phyloP scores from a whole-genome alignment of 768 basidiomycete genomes.

The Pisolithus sp. region DNA sequence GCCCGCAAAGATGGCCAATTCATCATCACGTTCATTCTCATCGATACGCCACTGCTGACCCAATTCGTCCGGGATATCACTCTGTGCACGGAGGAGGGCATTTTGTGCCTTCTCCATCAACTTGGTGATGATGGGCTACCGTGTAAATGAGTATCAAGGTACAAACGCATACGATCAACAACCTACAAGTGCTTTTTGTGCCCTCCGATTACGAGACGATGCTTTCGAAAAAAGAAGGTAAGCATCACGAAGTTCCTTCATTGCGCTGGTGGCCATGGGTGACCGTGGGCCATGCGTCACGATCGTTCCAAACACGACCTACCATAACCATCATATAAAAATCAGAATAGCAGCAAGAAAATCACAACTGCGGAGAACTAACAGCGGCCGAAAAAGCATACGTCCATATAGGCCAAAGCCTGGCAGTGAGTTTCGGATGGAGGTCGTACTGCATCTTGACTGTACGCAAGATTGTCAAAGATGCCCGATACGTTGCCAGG shows the following conservation, averaged over 20 bases:
- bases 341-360: not conserved
- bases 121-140: slow-evolving; percentile 52
- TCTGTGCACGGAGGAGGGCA: slow-evolving; percentile 40
- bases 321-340: slow-evolving; percentile 4
- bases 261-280: slow-evolving; percentile 58
- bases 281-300: slow-evolving; percentile 69
- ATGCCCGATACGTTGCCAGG: slow-evolving; percentile 53
- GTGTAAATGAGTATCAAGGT: not conserved
- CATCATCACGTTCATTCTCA: slow-evolving; percentile 50
- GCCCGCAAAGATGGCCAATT: slow-evolving; percentile 64
- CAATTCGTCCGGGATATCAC: slow-evolving; percentile 25
- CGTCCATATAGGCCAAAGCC: slow-evolving; percentile 63
- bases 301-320: slow-evolving; percentile 78
- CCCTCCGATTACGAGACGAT: slow-evolving; percentile 50
- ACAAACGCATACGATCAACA: not conserved
- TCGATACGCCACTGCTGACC: slow-evolving; percentile 48
- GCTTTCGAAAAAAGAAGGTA: slow-evolving; percentile 59
- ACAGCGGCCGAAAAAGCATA: slow-evolving; percentile 52
- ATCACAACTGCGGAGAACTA: slow-evolving; percentile 7
- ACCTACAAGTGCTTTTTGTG: slow-evolving; percentile 59
- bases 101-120: slow-evolving; percentile 63
- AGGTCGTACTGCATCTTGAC: slow-evolving; percentile 42
- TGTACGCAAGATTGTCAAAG: slow-evolving; percentile 49
- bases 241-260: slow-evolving; percentile 64
- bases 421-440: slow-evolving; percentile 41